These are phyloP conservation scores for Cyclotella kingstonii DNA, from an alignment of 108 stramenopile species.

Conservation along the genomic window DNA sequence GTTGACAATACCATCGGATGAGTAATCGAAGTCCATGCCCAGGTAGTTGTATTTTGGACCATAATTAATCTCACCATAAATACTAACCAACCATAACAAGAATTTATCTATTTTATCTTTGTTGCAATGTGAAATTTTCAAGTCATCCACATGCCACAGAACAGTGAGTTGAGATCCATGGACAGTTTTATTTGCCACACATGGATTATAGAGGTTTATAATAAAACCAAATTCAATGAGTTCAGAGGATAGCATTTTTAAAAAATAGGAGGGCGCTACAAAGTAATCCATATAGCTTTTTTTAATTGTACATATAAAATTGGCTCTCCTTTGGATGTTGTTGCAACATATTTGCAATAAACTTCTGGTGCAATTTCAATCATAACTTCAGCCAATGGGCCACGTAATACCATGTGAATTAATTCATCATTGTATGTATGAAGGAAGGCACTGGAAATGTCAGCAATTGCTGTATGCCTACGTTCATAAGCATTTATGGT, in stretches of 20 bases:
- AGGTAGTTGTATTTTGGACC: not conserved
- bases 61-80: not conserved
- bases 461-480: conserved; percentile 36
- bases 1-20: not conserved
- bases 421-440: conserved; percentile 37
- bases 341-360: not conserved
- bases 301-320: not conserved
- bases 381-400: conserved; percentile 12
- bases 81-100: not conserved
- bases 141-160: conserved; percentile 23
- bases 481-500: conserved; percentile 40
- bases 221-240: not conserved
- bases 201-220: conserved; percentile 25
- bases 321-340: not conserved
- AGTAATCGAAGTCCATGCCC: conserved; percentile 2
- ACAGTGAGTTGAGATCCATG: conserved; percentile 27
- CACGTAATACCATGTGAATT: conserved; percentile 12
- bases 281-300: not conserved
- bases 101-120: not conserved
- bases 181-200: conserved; percentile 18
- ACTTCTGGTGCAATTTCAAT: not conserved
- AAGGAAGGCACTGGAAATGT: conserved; percentile 47
- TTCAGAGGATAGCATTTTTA: too few species aligned
- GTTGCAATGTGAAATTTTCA: conserved; percentile 7
- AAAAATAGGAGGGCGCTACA: not conserved